Base-by-base conservation (phyloP, 2,329 filamentous ascomycete genomes). In the Microcyclospora tardicrescens region DNA sequence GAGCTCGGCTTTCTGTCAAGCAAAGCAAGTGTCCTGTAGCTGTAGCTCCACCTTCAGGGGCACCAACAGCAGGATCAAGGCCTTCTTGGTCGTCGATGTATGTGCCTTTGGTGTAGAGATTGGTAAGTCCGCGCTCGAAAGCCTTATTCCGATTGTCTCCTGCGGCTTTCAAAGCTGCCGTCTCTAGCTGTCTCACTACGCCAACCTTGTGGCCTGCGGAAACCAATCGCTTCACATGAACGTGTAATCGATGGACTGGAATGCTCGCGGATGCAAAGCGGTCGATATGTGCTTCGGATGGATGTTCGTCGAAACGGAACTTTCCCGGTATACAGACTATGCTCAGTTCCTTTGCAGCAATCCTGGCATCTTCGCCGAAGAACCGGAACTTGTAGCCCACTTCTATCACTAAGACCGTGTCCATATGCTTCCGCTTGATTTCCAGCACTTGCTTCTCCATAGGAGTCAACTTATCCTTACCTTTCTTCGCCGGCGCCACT, bases 381-480 rank as follows among this genome's bases (percentile, higher is more conserved):
- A 98, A 94, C 28, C 83, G 79, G 63, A 93, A 98, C 59, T 98
- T 98, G 65, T 98, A 98, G 36, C 91, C 91, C 8, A 96, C 91
- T 59, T 98, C 89, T 37, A 96, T 79, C 10, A 96, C 82, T 38
- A 98, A 69, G 14, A 98, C 54, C 0, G 89, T 91, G 56, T 96
- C 91, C 65, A 85, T 72, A 57, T 96, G 79, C 50, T 89, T 84
- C 43, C 78, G 73, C 64, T 98, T 98, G 60, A 98, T 93, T 13
- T 93, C 87, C 5, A 98, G 71, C 41, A 94, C 82, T 54, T 96
- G 91, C 31, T 82, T 74, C 59, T 96, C 87, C 78, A 98, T 82
- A 0, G 91, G 91, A 0, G 91, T 98, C 43, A 98, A 72, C 58
- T 95, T 95, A 39, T 72, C 79, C n/a, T 61, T 73, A 44, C 75